Base-by-base conservation (phyloP, 179 eudicot species). In the Gypsophila paniculata region DNA sequence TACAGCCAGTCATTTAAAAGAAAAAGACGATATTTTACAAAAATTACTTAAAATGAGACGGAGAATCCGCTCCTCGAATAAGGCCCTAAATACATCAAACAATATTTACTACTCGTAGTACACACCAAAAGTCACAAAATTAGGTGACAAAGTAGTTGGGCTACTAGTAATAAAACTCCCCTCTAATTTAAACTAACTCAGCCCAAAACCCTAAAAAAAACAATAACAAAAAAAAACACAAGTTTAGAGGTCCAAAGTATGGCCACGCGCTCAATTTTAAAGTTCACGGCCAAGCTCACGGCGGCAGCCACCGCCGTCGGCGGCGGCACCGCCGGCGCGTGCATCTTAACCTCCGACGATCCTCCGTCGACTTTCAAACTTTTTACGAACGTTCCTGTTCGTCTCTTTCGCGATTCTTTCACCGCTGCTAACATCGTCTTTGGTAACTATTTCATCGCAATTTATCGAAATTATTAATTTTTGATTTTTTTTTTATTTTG, bases 361-460 rank as follows among this genome's bases (percentile, higher is more conserved):
- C 97, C 98, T 5, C 73, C 84, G 14, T 82, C 91, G 12, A 85
- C 96, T 9, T 65, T 82, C 8, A 93, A 88, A 79, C 89, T 93
- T 15, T 86, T 80, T 72, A 76, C 86, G 34, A 82, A 87, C 68
- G 96, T 93, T 69, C 98, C 98, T 55, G 68, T 84, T 48, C 98
- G 97, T 46, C 91, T 93, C 71, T 57, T 83, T 72, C 94, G 89
- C 65, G 84, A 86, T 72, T 81, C 92, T 42, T 8, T 77, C 74
- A 87, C 97, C 75, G 98, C 97, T 53, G 94, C 96, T 70, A 59
- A 79, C 76, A 89, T 89, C 74, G 91, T 83, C 46, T 93, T 81
- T 25, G 98, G 98, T 93, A 83, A 53, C 34, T 1, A 14, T 34
- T 53, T 12, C 49, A 2, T 14, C 15, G 19, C 25, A 34, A 21